Evolutionary conservation across 495 filamentous ascomycete species (phyloP).

Genomic region (Umbilicaria muhlenbergii): DNA sequence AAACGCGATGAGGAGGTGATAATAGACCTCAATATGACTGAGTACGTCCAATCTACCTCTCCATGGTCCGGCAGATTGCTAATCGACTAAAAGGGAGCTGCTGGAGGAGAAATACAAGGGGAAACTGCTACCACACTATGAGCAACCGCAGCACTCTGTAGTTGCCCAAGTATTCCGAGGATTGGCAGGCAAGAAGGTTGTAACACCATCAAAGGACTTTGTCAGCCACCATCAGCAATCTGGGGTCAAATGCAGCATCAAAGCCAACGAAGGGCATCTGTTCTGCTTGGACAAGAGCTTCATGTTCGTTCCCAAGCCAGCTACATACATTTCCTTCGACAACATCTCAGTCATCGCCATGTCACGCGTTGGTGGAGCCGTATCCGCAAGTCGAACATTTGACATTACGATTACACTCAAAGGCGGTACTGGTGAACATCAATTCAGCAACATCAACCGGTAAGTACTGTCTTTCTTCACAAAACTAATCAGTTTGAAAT

Average conservation of each 20-base stretch:
- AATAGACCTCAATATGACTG: conserved; percentile 94
- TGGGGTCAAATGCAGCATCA: conserved; percentile 98
- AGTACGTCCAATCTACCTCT: conserved; percentile 33
- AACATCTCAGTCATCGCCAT: conserved; percentile 80
- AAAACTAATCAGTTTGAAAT: neutral
- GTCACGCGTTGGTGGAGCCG: conserved; percentile 85
- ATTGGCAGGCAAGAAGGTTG: conserved; percentile 83
- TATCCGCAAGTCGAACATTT: conserved; percentile 89
- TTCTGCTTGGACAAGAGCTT: conserved; percentile 97
- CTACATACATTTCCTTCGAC: conserved; percentile 89
- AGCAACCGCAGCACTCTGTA: conserved; percentile 78
- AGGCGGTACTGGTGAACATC: conserved; percentile 58
- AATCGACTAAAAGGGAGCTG: conserved; percentile 28
- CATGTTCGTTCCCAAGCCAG: conserved; percentile 97
- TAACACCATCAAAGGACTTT: conserved; percentile 87
- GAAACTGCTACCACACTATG: conserved; percentile 75
- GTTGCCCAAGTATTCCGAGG: conserved; percentile 91
- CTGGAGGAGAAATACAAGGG: conserved; percentile 77
- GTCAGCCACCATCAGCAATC: conserved; percentile 79
- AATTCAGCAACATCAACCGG: conserved; percentile 99
- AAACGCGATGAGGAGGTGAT: conserved; percentile 96
- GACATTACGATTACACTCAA: conserved; percentile 90
- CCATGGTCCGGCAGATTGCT: conserved; percentile 2
- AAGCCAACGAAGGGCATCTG: conserved; percentile 92
- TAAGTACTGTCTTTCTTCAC: conserved; percentile 16